A percentile compares a stretch with the other conserved stretches of the same genome.
Evolutionary conservation across 805 yeast genomes (phyloP).

Genomic region (Metschnikowia drakensbergensis): DNA sequence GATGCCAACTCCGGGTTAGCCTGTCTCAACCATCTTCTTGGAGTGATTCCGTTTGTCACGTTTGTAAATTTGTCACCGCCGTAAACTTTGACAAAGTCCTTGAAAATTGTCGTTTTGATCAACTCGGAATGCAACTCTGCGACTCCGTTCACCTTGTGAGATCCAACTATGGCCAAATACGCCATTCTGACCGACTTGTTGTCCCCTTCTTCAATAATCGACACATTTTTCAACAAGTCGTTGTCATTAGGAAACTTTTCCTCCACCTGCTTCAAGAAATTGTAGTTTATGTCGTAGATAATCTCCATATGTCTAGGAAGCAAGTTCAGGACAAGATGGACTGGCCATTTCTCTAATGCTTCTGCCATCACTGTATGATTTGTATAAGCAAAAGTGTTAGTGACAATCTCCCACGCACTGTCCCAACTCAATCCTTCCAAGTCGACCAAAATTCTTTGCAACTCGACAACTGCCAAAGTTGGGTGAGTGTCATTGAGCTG

Average conservation of each 20-base stretch:
- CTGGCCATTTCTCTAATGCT: conserved; percentile 95
- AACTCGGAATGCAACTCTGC: conserved; percentile 93
- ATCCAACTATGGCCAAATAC: conserved; percentile 81
- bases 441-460: conserved; percentile 82
- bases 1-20: conserved; percentile 79
- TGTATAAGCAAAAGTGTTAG: conserved; percentile 81
- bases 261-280: conserved; percentile 73
- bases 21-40: conserved; percentile 93
- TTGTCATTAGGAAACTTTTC: conserved; percentile 71
- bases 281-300: conserved; percentile 78
- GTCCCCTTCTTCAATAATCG: conserved; percentile 76
- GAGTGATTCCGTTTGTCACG: conserved; percentile 93
- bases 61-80: conserved; percentile 84
- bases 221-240: conserved; percentile 63
- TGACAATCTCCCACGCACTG: conserved; percentile 81
- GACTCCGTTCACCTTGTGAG: conserved; percentile 92
- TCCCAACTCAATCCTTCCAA: conserved; percentile 79
- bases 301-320: conserved; percentile 91
- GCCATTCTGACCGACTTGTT: conserved; percentile 93
- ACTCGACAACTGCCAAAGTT: conserved; percentile 83
- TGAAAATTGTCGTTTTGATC: conserved; percentile 82
- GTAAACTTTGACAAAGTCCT: conserved; percentile 79
- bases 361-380: conserved; percentile 94
- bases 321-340: conserved; percentile 69
- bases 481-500: conserved; percentile 96